These are phyloP conservation scores for Exutisphaerella laricina DNA, from an alignment of 2,329 filamentous ascomycete genomes.

Conservation along the genomic window DNA sequence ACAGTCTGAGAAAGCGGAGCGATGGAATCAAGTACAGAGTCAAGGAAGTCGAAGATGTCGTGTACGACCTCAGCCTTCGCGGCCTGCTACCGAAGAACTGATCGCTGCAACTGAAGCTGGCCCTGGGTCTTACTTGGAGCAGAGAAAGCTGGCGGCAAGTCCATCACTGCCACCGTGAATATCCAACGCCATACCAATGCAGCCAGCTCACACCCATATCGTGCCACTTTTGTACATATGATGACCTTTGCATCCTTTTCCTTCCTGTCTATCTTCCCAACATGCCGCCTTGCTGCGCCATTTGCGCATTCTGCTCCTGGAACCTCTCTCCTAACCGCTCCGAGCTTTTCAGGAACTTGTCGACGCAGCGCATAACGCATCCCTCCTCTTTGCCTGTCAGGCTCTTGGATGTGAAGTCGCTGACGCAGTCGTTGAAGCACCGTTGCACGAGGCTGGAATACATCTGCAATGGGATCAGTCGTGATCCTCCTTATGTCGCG, in stretches of 20 bases:
- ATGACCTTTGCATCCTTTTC: background rate
- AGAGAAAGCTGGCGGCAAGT: constrained; percentile 7
- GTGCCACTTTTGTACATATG: constrained; percentile 12
- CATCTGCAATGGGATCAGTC: constrained; percentile 54
- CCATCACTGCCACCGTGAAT: background rate
- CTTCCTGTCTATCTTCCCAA: constrained; percentile 15
- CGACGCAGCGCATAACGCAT: constrained; percentile 90
- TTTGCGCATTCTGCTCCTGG: constrained; percentile 65
- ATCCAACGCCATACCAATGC: constrained; percentile 1
- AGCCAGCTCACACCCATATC: constrained; percentile 1
- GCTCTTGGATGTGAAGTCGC: constrained; percentile 97
- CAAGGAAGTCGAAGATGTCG: constrained; percentile 96
- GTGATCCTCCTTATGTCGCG: no score
- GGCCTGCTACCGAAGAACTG: constrained; percentile 50
- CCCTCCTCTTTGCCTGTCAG: constrained; percentile 81
- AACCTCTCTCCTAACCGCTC: constrained; percentile 90
- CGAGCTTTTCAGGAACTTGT: constrained; percentile 90
- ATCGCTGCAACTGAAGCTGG: background rate
- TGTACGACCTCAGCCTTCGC: constrained; percentile 87
- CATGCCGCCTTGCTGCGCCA: constrained; percentile 55
- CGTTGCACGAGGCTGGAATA: constrained; percentile 71
- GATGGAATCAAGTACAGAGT: constrained; percentile 96
- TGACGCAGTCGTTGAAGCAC: constrained; percentile 96
- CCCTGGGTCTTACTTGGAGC: constrained; percentile 9
- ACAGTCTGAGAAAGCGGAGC: constrained; percentile 76